Evolutionary conservation across 2,329 filamentous ascomycete species (phyloP), one percentile per base, ranked within the genome.

Genomic region (Pyrenochaeta sp.): DNA sequence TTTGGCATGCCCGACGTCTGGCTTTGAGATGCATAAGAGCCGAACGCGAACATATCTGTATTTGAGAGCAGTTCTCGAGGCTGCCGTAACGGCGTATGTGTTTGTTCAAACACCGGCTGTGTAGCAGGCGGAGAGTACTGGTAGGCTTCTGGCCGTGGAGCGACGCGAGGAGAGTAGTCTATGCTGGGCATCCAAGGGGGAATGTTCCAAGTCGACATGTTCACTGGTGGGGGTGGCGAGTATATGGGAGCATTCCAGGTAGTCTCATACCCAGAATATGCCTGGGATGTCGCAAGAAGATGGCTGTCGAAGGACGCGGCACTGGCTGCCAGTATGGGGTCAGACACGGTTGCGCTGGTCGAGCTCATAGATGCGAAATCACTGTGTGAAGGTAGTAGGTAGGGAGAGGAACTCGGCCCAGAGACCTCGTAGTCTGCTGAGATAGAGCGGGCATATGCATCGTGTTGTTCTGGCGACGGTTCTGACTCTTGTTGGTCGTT

Each of bases 171-270:
- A 30, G 47, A 21, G 14, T 41, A 55, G 7, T 55, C 41, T 17
- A 57, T 35, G 27, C 35, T 46, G 11, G 49, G 24, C 13, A 53
- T 55, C 61, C 63, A 66, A 2, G 45, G 26, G 13, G 59, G 48
- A 8, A 55, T 32, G 21, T 53, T 60, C 61, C 61, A 66, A 3
- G 44, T 19, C 10, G 30, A 22, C 15, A 55, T 41, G 18, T 50
- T 49, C 9, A 48, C 27, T 13, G 52, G 45, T 17, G 53, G 46
- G 3, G 48, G 30, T 14, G 47, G 49, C 17, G 55, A 50, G 29
- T 62, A 62, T 4, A 54, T 26, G 7, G 41, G 30, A 6, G 42
- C n/a, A 14, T 36, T 55, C 60, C 63, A 65, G 6, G 36, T 23
- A 8, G 37, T 15, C 5, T 53, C 54, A 15, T 52, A 51, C 8